These are phyloP conservation scores for Boletus rufocinnamomeus DNA, from an alignment of 768 basidiomycete genomes.

Conservation along the genomic window DNA sequence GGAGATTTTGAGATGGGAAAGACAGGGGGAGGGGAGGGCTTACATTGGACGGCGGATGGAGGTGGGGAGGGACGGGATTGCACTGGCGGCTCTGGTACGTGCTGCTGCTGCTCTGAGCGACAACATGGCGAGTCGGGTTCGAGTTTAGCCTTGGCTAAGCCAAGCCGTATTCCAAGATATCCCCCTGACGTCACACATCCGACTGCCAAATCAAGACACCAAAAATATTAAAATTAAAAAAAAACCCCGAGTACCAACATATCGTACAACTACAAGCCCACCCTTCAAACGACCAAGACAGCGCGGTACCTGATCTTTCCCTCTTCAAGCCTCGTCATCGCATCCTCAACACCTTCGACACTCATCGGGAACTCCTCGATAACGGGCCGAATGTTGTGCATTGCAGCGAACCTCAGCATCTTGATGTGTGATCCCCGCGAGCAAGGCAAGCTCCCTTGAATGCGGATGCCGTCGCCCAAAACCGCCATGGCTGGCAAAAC, in stretches of 20 bases:
- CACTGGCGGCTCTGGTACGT: not conserved
- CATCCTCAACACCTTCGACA: slow-evolving; percentile 33
- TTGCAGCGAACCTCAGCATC: slow-evolving; percentile 39
- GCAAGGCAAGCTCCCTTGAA: slow-evolving; percentile 30
- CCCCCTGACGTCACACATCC: slow-evolving; percentile 19
- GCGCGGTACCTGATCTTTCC: slow-evolving; percentile 37
- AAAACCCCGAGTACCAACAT: not conserved
- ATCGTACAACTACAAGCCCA: too few relatives aligned
- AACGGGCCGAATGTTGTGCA: slow-evolving; percentile 31
- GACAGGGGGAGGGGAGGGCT: not conserved
- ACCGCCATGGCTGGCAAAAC: slow-evolving; percentile 24
- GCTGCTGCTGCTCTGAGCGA: slow-evolving; percentile 14
- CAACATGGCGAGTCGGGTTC: slow-evolving; percentile 13
- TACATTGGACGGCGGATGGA: slow-evolving; percentile 6
- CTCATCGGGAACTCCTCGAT: slow-evolving; percentile 36
- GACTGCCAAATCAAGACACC: slow-evolving; percentile 2
- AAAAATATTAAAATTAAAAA: not conserved
- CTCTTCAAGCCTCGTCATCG: slow-evolving; percentile 25
- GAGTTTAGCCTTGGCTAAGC: not conserved
- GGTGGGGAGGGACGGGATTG: not conserved
- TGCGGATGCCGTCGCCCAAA: slow-evolving; percentile 17
- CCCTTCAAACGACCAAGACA: slow-evolving; percentile 22
- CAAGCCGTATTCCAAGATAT: not conserved
- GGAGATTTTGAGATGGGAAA: slow-evolving; percentile 3
- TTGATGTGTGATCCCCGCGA: slow-evolving; percentile 31